Base-by-base conservation (phyloP, 176 grass and related monocot genomes). In the Carex littledalei region DNA sequence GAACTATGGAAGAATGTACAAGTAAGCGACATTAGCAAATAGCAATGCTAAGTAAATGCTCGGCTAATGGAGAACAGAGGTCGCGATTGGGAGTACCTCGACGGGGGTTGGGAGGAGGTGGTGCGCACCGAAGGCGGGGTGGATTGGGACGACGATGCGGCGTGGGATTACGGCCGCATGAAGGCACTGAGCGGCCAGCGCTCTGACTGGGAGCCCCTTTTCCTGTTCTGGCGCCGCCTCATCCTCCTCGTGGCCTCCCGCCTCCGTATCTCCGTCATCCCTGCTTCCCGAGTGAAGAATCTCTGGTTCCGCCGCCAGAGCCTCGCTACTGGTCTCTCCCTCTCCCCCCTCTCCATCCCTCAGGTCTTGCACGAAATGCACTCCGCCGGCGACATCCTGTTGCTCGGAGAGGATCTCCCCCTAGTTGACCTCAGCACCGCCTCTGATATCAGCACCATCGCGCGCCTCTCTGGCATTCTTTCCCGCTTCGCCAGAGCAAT, bases 101-200 rank as follows among this genome's bases (percentile, higher is more conserved):
- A 76, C 45, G 10, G 10, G 39, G 61, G 35, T 15, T 83, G 81
- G 81, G 81, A 83, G 22, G 81, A 64, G 41, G 41, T 55, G 22
- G 47, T 78, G 50, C 74, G 49, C 2, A 16, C 2, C 2, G 49
- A 53, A 6, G 50, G 14, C 13, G 50, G 21, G 2, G 74, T 56
- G 2, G 6, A 78, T 21, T 78, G 74, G 74, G 22, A 56, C 47
- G 21, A 32, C 22, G 74, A 78, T 52, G 74, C 81, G 22, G 21
- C 62, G 8, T 65, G 60, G 60, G 4, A 24, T 24, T 13, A 11
- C 21, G 80, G 39, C 59, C 80, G 80, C 2, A 47, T 83, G 37
- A 83, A 83, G 20, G 80, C 80, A 14, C 62, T 83, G 39, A 83
- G 80, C 80, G 81, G 81, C 17, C 81, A 83, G 39, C 57, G 81